phyloP scores from a whole-genome alignment of 2,329 filamentous ascomycete species.

The Fusarium domesticum region DNA sequence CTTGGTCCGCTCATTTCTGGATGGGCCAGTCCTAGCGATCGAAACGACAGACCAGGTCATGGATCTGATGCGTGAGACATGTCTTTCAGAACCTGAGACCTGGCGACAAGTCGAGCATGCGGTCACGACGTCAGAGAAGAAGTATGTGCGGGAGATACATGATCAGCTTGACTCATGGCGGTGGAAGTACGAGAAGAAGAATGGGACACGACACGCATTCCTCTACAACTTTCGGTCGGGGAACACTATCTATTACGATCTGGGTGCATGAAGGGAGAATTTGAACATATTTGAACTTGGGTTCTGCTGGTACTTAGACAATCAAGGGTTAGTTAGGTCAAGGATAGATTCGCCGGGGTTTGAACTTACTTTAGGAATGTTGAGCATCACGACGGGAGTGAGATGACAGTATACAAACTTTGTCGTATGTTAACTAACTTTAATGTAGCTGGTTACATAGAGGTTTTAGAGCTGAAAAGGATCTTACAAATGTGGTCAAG shows the following conservation, averaged over 20 bases:
- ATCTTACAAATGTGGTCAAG: no score
- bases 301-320: neutral
- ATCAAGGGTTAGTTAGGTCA: no score
- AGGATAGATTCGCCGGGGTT: neutral
- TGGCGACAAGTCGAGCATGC: constrained; percentile 81
- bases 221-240: constrained; percentile 90
- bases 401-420: no score
- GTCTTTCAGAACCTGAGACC: constrained; percentile 74
- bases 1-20: constrained; percentile 67
- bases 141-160: constrained; percentile 80
- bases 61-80: constrained; percentile 69
- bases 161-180: constrained; percentile 67
- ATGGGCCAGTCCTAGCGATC: constrained; percentile 80
- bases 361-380: no score
- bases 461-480: no score
- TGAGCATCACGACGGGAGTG: no score
- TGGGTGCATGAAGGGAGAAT: constrained; percentile 44
- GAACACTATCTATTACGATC: constrained; percentile 80
- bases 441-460: no score
- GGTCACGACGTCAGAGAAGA: constrained; percentile 71
- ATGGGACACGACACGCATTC: constrained; percentile 69
- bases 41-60: constrained; percentile 84
- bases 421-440: no score
- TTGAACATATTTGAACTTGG: neutral
- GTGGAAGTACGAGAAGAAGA: constrained; percentile 51